Evolutionary conservation across 352 stramenopile species (phyloP).

Genomic region (Bremia lactucae): DNA sequence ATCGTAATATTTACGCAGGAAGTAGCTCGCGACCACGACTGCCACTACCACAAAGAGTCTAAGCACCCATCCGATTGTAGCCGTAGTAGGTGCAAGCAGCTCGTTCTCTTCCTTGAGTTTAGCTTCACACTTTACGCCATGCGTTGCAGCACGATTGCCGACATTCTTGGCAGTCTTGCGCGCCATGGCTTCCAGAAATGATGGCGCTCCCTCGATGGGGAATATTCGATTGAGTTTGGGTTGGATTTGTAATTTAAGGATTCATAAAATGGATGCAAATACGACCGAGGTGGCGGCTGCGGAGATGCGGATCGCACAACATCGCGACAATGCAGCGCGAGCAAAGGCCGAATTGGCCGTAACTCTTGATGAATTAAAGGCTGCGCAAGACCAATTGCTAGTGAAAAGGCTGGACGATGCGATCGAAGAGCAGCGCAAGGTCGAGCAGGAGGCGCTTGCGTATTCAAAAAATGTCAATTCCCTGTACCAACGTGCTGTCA

Average conservation of each 20-base stretch:
- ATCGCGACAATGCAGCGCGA: constrained; percentile 20
- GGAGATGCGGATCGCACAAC: constrained; percentile 21
- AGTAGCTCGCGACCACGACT: constrained; percentile 12
- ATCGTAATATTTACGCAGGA: constrained; percentile 12
- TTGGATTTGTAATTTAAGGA: constrained; percentile 7
- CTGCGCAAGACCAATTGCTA: constrained; percentile 27
- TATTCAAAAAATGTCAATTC: constrained; percentile 51
- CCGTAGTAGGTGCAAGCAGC: background rate
- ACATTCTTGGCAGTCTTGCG: constrained; percentile 20
- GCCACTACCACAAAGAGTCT: constrained; percentile 14
- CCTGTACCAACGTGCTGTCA: constrained; percentile 30
- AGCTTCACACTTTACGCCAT: constrained; percentile 4
- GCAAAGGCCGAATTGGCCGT: constrained; percentile 24
- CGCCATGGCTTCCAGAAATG: constrained; percentile 6
- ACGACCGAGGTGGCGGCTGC: constrained; percentile 21
- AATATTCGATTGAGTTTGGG: constrained; percentile 6
- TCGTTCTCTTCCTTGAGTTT: constrained; percentile 1
- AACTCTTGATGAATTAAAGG: constrained; percentile 30
- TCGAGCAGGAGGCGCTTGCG: constrained; percentile 46
- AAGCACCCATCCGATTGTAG: constrained; percentile 18
- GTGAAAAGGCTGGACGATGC: constrained; percentile 36
- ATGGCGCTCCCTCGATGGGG: background rate
- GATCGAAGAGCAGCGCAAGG: constrained; percentile 39
- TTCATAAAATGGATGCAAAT: constrained; percentile 9
- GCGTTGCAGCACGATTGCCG: constrained; percentile 1